Conservation (phyloP, 2,329 filamentous ascomycete species). For the Elsinoe australis region DNA sequence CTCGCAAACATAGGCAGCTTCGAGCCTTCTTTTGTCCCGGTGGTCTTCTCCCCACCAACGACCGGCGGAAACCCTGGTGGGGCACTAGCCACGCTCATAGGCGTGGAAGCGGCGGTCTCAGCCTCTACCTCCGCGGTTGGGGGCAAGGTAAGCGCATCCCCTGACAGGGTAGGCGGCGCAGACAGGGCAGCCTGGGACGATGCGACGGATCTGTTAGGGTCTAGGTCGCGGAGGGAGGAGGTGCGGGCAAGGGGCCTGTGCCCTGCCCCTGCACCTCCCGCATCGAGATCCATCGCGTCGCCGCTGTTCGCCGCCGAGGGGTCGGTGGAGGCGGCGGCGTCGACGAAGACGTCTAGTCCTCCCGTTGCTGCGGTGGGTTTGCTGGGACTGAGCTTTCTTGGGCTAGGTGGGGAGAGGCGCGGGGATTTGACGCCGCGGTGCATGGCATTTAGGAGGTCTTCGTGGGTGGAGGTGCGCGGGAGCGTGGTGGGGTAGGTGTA, state of each 20-base stretch:
- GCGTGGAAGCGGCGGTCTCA: too few species aligned
- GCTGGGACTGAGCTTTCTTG: constrained; percentile 23
- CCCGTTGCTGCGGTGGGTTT: constrained; percentile 30
- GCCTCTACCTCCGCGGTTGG: background rate
- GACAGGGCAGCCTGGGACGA: constrained; percentile 27
- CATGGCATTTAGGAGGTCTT: constrained; percentile 48
- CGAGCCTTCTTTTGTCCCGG: background rate
- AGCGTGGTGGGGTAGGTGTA: constrained; percentile 76
- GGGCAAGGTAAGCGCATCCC: background rate
- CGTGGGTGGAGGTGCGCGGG: constrained; percentile 63
- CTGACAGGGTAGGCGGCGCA: background rate
- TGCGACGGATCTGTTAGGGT: constrained; percentile 32
- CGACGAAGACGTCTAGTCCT: constrained; percentile 10
- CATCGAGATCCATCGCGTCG: too few species aligned
- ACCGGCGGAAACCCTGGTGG: too few species aligned
- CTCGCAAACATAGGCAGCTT: constrained; percentile 5
- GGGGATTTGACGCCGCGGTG: constrained; percentile 33
- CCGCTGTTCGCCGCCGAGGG: too few species aligned
- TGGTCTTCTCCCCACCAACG: too few species aligned
- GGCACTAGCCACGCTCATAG: too few species aligned
- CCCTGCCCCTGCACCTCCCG: too few species aligned
- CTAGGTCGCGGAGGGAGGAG: constrained; percentile 28
- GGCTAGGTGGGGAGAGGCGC: constrained; percentile 21
- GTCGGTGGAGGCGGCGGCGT: constrained; percentile 20
- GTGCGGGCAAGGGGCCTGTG: constrained; percentile 27